A percentile compares a stretch with the other conserved stretches of the same genome.
Evolutionary conservation across 768 basidiomycete species (phyloP).

Genomic region (Clavulina sp.): DNA sequence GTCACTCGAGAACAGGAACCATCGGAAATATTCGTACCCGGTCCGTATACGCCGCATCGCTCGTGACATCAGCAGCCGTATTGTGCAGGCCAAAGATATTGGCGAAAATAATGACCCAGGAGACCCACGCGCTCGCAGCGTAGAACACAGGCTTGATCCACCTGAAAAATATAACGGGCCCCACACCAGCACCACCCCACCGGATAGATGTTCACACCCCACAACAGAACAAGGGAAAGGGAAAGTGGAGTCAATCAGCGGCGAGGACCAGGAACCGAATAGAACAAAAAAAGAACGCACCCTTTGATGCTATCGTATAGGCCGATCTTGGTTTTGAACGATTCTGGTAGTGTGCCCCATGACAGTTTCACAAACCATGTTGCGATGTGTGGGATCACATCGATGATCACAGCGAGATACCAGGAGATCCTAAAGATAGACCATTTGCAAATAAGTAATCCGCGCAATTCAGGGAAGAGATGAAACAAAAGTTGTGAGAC

Average conservation of each 20-base stretch:
- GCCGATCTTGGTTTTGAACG: conserved; percentile 46
- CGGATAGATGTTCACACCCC: no score
- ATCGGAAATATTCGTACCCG: conserved; percentile 23
- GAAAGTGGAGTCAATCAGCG: no score
- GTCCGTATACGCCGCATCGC: conserved; percentile 43
- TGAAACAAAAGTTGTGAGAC: no score
- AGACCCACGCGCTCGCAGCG: conserved; percentile 48
- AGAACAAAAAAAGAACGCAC: conserved; percentile 6
- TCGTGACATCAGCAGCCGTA: conserved; percentile 21
- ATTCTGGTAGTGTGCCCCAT: conserved; percentile 66
- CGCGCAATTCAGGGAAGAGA: no score
- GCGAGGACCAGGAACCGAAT: no score
- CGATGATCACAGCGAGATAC: conserved; percentile 56
- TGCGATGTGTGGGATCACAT: conserved; percentile 41
- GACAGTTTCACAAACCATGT: conserved; percentile 31
- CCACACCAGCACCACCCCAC: background rate
- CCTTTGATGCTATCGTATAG: conserved; percentile 34
- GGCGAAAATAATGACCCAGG: conserved; percentile 60
- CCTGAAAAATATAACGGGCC: background rate
- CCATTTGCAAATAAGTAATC: no score
- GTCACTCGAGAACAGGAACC: background rate
- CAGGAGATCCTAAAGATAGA: no score
- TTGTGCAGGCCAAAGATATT: conserved; percentile 45
- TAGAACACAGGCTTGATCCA: conserved; percentile 51
- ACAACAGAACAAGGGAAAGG: no score